Percentiles rank a stretch among this genome's conserved stretches.
These are phyloP conservation scores for Saccharomycopsis vini DNA, from an alignment of 805 yeast species.

Conservation along the genomic window DNA sequence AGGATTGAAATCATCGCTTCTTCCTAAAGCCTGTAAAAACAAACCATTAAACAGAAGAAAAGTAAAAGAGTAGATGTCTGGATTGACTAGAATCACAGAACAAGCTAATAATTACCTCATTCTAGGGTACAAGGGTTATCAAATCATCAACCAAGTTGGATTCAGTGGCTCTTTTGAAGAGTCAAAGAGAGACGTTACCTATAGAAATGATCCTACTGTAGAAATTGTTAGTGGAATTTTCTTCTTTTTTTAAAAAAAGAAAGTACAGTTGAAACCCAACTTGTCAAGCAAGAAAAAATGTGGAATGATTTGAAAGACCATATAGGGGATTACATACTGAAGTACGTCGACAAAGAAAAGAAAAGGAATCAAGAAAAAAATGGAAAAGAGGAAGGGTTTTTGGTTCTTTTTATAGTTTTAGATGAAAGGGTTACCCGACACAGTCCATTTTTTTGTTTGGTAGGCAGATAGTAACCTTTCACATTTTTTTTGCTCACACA, in stretches of 20 bases:
- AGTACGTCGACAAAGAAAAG: constrained; percentile 90
- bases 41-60: constrained; percentile 35
- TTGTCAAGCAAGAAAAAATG: neutral
- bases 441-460: no score
- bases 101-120: constrained; percentile 70
- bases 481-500: no score
- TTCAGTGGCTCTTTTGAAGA: constrained; percentile 98
- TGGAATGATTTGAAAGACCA: constrained; percentile 10
- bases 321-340: constrained; percentile 47
- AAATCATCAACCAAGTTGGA: constrained; percentile 99
- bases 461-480: no score
- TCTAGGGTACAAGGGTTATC: constrained; percentile 89
- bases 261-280: neutral
- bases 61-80: constrained; percentile 61
- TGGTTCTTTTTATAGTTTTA: no score
- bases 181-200: constrained; percentile 99
- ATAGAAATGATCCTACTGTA: constrained; percentile 96
- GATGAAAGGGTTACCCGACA: no score
- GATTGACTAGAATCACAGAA: constrained; percentile 81
- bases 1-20: constrained; percentile 99
- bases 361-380: no score
- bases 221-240: constrained; percentile 35
- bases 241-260: no score
- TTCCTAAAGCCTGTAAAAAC: constrained; percentile 30
- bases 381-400: no score